These are phyloP conservation scores for Letharia columbiana DNA, from an alignment of 495 filamentous ascomycete species.

Conservation along the genomic window DNA sequence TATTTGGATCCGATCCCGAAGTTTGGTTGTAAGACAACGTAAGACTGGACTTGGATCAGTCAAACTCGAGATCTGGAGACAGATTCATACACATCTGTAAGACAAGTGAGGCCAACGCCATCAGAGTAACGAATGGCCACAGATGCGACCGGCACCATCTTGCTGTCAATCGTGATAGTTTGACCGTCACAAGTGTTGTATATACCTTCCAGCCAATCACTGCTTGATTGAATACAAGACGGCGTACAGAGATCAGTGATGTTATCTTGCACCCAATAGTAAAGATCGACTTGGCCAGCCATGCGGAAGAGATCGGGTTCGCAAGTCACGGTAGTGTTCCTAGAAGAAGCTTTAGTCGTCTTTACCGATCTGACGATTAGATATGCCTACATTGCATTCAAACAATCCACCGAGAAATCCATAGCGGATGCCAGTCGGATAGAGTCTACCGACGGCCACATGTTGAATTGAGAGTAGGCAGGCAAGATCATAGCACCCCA, in stretches of 20 bases:
- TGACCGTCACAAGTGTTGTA: background rate
- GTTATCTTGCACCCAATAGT: slow-evolving; percentile 2
- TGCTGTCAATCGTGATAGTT: background rate
- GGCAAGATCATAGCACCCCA: background rate
- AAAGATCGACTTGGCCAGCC: slow-evolving; percentile 1
- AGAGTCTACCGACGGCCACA: background rate
- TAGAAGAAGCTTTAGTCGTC: background rate
- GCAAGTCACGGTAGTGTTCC: slow-evolving; percentile 6
- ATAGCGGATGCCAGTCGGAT: background rate
- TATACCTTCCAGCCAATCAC: background rate
- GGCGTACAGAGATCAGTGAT: slow-evolving; percentile 8
- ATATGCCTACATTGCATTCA: background rate
- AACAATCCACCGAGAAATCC: background rate
- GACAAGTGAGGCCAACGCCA: slow-evolving; percentile 5
- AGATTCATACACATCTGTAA: background rate
- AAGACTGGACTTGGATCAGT: background rate
- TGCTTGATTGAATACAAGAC: background rate
- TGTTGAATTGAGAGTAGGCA: background rate
- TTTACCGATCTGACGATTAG: background rate
- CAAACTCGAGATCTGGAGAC: too few species aligned
- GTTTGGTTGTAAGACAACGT: background rate
- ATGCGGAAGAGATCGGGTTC: slow-evolving; percentile 9
- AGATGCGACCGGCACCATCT: slow-evolving; percentile 7
- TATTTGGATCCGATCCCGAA: background rate
- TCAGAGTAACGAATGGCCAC: slow-evolving; percentile 5